These are phyloP conservation scores for Phytophthora cryptogea DNA, from an alignment of 352 stramenopile genomes.

Conservation along the genomic window DNA sequence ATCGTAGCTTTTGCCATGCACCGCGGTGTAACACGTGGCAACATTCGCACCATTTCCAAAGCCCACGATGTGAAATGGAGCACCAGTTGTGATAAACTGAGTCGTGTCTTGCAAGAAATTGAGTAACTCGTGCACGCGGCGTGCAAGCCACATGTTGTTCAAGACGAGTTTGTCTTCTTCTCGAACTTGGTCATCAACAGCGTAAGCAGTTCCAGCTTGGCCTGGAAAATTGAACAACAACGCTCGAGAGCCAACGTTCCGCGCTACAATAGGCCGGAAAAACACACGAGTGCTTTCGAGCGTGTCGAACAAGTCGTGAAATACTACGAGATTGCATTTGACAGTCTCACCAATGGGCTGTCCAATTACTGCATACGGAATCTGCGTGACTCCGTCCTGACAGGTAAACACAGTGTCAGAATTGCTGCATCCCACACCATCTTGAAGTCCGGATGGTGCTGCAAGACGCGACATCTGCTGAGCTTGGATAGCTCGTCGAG, in stretches of 20 bases:
- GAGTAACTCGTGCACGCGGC: constrained; percentile 87
- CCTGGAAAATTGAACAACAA: constrained; percentile 93
- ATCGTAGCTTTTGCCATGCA: constrained; percentile 52
- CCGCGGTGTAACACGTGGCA: constrained; percentile 65
- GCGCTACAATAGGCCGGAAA: constrained; percentile 78
- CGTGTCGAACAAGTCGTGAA: constrained; percentile 94
- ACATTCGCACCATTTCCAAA: constrained; percentile 91
- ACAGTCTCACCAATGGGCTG: constrained; percentile 55
- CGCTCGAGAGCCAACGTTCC: constrained; percentile 80
- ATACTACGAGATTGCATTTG: constrained; percentile 91
- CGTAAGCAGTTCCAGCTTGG: constrained; percentile 82
- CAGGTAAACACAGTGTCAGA: constrained; percentile 64
- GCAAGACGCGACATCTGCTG: constrained; percentile 79
- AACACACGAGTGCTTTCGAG: constrained; percentile 90
- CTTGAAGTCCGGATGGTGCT: constrained; percentile 46
- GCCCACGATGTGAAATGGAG: constrained; percentile 88
- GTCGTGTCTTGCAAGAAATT: constrained; percentile 70
- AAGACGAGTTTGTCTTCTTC: constrained; percentile 47
- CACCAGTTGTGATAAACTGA: constrained; percentile 64
- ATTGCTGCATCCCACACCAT: constrained; percentile 27
- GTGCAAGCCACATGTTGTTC: constrained; percentile 89
- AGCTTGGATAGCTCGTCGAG: constrained; percentile 58
- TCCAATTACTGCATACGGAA: constrained; percentile 84
- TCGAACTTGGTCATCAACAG: constrained; percentile 26
- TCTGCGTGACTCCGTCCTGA: constrained; percentile 71